These are phyloP conservation scores for Camellia granthamiana DNA, from an alignment of 148 eudicot species.

Conservation along the genomic window DNA sequence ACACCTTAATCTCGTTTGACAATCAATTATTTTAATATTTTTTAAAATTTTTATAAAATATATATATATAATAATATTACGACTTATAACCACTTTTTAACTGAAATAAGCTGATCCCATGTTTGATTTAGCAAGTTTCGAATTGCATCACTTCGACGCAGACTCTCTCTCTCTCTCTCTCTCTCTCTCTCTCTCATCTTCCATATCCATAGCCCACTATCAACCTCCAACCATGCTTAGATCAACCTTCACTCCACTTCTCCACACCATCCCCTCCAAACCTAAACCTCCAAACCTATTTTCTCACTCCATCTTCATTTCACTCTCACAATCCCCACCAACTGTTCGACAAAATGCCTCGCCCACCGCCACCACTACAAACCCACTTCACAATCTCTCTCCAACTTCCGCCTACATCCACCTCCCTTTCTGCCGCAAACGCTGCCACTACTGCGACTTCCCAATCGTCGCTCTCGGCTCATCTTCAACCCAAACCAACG, in stretches of 20 bases:
- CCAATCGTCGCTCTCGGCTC: conserved; percentile 88
- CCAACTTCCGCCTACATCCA: conserved; percentile 89
- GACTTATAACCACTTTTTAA: too few relatives aligned
- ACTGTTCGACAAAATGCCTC: conserved; percentile 82
- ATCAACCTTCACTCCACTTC: conserved; percentile 38
- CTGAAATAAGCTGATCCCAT: too few relatives aligned
- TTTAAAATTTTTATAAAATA: too few relatives aligned
- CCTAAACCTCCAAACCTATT: conserved; percentile 25
- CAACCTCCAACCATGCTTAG: conserved; percentile 35
- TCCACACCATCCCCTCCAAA: conserved; percentile 35
- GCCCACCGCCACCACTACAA: conserved; percentile 16
- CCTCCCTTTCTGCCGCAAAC: conserved; percentile 95
- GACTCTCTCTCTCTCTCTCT: neutral
- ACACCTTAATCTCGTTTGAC: too few relatives aligned
- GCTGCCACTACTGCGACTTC: conserved; percentile 96
- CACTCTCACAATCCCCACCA: conserved; percentile 39
- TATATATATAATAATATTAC: too few relatives aligned
- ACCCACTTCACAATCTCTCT: conserved; percentile 42
- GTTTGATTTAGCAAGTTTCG: too few relatives aligned
- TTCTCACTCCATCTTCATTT: conserved; percentile 12
- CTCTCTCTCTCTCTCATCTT: neutral
- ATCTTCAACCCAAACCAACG: conserved; percentile 31
- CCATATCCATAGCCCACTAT: neutral
- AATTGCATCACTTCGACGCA: too few relatives aligned
- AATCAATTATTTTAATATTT: too few relatives aligned